Conservation (phyloP, 352 stramenopile species). For the Phytophthora megakarya region DNA sequence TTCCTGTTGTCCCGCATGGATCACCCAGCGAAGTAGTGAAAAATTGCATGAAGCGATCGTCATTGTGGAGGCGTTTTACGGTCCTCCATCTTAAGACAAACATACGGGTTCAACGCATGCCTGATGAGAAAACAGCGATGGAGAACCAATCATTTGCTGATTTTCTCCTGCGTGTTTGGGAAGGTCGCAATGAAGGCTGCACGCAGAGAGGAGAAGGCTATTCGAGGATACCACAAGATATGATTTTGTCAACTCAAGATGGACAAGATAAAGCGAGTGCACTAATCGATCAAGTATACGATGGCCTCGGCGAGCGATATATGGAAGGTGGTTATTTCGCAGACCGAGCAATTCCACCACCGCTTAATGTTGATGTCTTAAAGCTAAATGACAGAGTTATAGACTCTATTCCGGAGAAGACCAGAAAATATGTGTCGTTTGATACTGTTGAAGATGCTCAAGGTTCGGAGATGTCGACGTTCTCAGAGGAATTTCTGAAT, state of each 20-base stretch:
- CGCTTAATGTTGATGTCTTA: background rate
- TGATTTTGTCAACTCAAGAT: background rate
- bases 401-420: too few species aligned
- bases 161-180: background rate
- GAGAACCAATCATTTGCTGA: background rate
- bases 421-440: background rate
- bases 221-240: background rate
- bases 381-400: background rate
- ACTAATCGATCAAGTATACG: background rate
- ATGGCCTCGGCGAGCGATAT: background rate
- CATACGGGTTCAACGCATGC: background rate
- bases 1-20: too few species aligned
- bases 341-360: background rate
- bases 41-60: too few species aligned
- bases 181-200: too few species aligned
- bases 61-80: too few species aligned
- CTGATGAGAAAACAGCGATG: background rate
- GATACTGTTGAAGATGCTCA: background rate
- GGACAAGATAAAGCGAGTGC: background rate
- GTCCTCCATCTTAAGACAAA: background rate
- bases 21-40: too few species aligned
- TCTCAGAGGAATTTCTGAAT: background rate
- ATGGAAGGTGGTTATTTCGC: too few species aligned
- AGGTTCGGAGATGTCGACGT: background rate
- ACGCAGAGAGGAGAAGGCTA: too few species aligned